These are phyloP conservation scores for Hymenoscyphus occultus DNA, from an alignment of 2,329 filamentous ascomycete genomes.

Conservation along the genomic window DNA sequence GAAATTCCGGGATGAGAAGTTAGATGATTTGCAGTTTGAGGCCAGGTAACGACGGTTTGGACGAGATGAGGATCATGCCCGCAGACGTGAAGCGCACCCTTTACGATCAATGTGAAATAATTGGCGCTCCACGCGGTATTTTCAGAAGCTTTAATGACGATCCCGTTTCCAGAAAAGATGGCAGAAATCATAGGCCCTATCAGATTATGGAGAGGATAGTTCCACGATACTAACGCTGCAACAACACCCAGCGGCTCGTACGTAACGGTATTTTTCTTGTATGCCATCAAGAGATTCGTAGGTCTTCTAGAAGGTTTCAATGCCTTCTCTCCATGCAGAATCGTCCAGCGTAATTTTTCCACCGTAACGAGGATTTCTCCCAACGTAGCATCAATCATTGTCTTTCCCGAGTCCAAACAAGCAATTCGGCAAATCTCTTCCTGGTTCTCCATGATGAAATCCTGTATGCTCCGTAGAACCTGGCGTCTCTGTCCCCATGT, in stretches of 20 bases:
- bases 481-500: constrained; percentile 73
- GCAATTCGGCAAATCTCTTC: constrained; percentile 81
- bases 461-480: constrained; percentile 77
- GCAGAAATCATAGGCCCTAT: constrained; percentile 87
- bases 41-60: constrained; percentile 86
- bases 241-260: constrained; percentile 95
- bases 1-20: constrained; percentile 81
- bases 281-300: constrained; percentile 90
- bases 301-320: constrained; percentile 69
- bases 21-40: constrained; percentile 73
- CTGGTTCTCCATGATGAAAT: constrained; percentile 84
- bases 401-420: constrained; percentile 93
- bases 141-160: constrained; percentile 92
- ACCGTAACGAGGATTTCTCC: constrained; percentile 92
- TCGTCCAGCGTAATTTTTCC: constrained; percentile 93
- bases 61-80: constrained; percentile 79
- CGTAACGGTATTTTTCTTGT: constrained; percentile 85
- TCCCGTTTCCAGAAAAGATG: constrained; percentile 85
- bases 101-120: constrained; percentile 78
- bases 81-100: constrained; percentile 75
- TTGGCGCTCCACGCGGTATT: constrained; percentile 88
- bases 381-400: constrained; percentile 87
- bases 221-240: constrained; percentile 92
- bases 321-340: constrained; percentile 82
- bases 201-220: constrained; percentile 95